phyloP scores from a whole-genome alignment of 2,329 filamentous ascomycete species.

The Colletotrichum costaricense region DNA sequence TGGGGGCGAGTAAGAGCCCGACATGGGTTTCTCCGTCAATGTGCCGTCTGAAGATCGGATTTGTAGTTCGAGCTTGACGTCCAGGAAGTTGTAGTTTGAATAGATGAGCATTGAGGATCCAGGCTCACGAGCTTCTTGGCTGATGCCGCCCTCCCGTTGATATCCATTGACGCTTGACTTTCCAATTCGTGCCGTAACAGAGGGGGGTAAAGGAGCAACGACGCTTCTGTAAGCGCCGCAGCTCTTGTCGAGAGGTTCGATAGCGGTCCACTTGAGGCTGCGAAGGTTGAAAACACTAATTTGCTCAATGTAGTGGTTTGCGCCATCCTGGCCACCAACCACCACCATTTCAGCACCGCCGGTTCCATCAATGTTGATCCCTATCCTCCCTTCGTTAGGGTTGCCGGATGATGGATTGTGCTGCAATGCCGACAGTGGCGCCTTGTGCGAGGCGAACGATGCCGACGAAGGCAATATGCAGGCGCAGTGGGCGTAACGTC shows the following conservation, averaged over 20 bases:
- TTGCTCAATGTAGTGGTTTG: slow-evolving; percentile 99
- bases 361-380: slow-evolving; percentile 87
- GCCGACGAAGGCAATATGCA: slow-evolving; percentile 91
- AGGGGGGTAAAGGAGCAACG: slow-evolving; percentile 82
- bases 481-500: slow-evolving; percentile 95
- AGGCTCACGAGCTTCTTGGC: slow-evolving; percentile 66
- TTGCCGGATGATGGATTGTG: slow-evolving; percentile 88
- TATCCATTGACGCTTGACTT: slow-evolving; percentile 59
- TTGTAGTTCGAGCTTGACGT: slow-evolving; percentile 95
- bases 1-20: slow-evolving; percentile 85
- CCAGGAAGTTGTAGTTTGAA: slow-evolving; percentile 98
- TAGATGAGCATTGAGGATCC: slow-evolving; percentile 92
- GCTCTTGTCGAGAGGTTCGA: slow-evolving; percentile 86
- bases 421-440: slow-evolving; percentile 86
- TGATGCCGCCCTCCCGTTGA: slow-evolving; percentile 59
- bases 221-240: slow-evolving; percentile 98
- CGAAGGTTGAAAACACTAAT: slow-evolving; percentile 98
- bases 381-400: slow-evolving; percentile 88
- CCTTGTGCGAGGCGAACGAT: slow-evolving; percentile 84
- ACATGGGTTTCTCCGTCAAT: slow-evolving; percentile 89
- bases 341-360: slow-evolving; percentile 98
- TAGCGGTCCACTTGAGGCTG: slow-evolving; percentile 95
- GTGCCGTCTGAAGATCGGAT: slow-evolving; percentile 86
- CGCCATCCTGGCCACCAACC: slow-evolving; percentile 94
- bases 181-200: slow-evolving; percentile 74